Percentiles rank a stretch among this genome's conserved stretches.
These are phyloP conservation scores for Saccharomycopsis vini DNA, from an alignment of 805 yeast genomes.

Conservation along the genomic window DNA sequence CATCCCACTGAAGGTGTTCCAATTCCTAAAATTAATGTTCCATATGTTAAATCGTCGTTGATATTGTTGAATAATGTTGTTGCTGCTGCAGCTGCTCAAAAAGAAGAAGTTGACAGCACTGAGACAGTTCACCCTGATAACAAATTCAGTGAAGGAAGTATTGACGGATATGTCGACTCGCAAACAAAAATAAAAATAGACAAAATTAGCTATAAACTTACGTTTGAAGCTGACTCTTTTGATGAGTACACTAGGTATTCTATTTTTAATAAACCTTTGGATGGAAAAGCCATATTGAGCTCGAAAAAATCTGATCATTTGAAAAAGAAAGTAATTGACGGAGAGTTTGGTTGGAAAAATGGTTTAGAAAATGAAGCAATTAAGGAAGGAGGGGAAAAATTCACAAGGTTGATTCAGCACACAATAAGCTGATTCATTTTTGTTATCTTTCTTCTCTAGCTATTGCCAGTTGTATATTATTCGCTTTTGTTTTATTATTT, in stretches of 20 bases:
- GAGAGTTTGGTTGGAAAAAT: constrained; percentile 49
- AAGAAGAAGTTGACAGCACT: constrained; percentile 9
- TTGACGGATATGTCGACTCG: constrained; percentile 59
- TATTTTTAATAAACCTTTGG: constrained; percentile 25
- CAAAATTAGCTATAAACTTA: constrained; percentile 66
- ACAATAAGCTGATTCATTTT: no score
- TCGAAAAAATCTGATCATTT: constrained; percentile 27
- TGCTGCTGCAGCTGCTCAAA: not conserved
- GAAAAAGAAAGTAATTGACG: constrained; percentile 31
- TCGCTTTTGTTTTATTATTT: no score
- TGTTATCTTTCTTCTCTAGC: no score
- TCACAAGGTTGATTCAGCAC: constrained; percentile 5
- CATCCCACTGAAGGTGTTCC: constrained; percentile 97
- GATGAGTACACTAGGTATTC: constrained; percentile 70
- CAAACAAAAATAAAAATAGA: constrained; percentile 65
- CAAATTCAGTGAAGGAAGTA: constrained; percentile 10
- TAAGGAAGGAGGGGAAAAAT: constrained; percentile 22
- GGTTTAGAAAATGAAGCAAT: constrained; percentile 35
- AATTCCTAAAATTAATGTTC: constrained; percentile 64
- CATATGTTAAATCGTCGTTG: constrained; percentile 56
- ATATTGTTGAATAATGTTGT: constrained; percentile 26
- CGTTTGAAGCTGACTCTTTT: constrained; percentile 68
- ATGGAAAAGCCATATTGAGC: constrained; percentile 23
- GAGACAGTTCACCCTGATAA: constrained; percentile 9
- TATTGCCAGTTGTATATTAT: no score